A percentile compares a stretch with the other conserved stretches of the same genome.
Evolutionary conservation across 345 rosid species (phyloP).

Genomic region (Citrus cavaleriei): DNA sequence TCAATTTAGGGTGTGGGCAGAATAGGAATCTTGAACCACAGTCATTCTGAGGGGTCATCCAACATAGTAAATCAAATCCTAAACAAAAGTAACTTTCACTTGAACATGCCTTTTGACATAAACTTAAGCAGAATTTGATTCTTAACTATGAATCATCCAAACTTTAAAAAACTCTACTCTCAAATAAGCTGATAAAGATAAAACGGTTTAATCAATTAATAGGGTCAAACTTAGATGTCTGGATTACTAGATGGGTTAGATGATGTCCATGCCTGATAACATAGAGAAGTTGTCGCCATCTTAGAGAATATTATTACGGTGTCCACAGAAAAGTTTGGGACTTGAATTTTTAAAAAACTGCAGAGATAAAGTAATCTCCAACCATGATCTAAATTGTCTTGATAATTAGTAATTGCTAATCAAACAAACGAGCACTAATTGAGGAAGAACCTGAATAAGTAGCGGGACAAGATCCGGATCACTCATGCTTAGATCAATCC

Average conservation of each 20-base stretch:
- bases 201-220: background rate
- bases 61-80: background rate
- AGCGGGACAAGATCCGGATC: conserved; percentile 96
- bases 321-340: background rate
- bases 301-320: background rate
- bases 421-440: background rate
- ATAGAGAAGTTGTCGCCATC: background rate
- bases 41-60: background rate
- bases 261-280: background rate
- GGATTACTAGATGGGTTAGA: background rate
- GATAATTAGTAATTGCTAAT: background rate
- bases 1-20: background rate
- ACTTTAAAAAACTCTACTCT: background rate
- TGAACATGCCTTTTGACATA: background rate
- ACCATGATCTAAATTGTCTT: background rate
- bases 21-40: background rate
- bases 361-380: background rate
- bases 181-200: background rate
- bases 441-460: conserved; percentile 67
- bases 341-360: background rate
- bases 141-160: background rate
- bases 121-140: background rate
- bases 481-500: conserved; percentile 93
- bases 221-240: background rate
- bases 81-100: background rate